Evolutionary conservation across 257 asterid genomes (phyloP).

Genomic region (Mitragyna speciosa): DNA sequence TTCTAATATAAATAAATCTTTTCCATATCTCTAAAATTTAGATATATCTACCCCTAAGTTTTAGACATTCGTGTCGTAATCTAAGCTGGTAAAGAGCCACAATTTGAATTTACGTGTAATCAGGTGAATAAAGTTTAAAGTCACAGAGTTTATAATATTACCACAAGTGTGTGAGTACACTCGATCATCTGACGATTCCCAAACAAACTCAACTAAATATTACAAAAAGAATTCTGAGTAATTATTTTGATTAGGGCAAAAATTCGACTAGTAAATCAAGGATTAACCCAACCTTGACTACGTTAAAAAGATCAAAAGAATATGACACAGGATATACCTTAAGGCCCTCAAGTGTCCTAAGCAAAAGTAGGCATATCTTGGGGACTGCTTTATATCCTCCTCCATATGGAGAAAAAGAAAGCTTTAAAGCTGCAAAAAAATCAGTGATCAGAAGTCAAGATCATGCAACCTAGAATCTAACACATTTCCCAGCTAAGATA

Average conservation of each 20-base stretch:
- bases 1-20: too few species aligned
- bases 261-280: too few species aligned
- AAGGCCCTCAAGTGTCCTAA: background rate
- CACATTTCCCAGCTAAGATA: background rate
- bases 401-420: slow-evolving; percentile 6
- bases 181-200: too few species aligned
- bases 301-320: slow-evolving; percentile 5
- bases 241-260: slow-evolving; percentile 1
- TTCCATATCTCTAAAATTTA: too few species aligned
- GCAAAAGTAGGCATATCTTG: slow-evolving; percentile 22
- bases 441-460: slow-evolving; percentile 6
- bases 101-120: too few species aligned
- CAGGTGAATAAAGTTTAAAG: too few species aligned
- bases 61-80: too few species aligned
- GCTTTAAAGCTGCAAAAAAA: background rate
- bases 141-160: too few species aligned
- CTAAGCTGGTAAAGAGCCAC: too few species aligned
- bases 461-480: slow-evolving; percentile 25
- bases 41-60: too few species aligned
- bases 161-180: too few species aligned
- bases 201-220: background rate
- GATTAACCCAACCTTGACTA: background rate
- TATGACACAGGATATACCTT: slow-evolving; percentile 24
- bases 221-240: background rate
- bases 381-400: background rate